These are phyloP conservation scores for Filobasidium wieringae DNA, from an alignment of 768 basidiomycete genomes.

Conservation along the genomic window DNA sequence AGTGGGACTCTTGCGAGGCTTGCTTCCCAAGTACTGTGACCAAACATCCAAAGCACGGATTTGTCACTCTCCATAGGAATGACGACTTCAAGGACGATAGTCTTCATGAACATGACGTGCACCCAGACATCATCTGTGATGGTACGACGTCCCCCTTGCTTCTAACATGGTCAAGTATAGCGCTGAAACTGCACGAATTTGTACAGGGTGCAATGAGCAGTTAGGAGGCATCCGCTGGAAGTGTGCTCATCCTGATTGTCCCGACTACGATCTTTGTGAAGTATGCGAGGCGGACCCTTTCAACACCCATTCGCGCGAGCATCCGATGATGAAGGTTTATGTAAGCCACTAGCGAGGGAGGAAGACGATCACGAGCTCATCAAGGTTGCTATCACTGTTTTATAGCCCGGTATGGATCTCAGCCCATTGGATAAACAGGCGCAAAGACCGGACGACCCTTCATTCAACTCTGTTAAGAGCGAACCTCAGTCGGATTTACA, in stretches of 20 bases:
- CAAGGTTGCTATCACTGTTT: not conserved
- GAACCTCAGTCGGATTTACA: too few relatives aligned
- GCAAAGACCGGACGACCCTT: constrained; percentile 3
- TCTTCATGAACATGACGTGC: constrained; percentile 2
- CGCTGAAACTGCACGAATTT: not conserved
- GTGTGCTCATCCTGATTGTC: constrained; percentile 37
- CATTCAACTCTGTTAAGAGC: not conserved
- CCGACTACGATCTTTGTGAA: constrained; percentile 39
- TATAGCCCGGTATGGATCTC: constrained; percentile 5
- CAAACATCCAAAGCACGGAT: constrained; percentile 29
- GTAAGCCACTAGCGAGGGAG: not conserved
- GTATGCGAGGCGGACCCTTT: constrained; percentile 32
- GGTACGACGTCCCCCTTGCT: constrained; percentile 5
- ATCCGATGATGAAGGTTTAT: constrained; percentile 38
- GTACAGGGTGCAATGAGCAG: constrained; percentile 21
- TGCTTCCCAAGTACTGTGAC: constrained; percentile 21
- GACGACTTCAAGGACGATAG: not conserved
- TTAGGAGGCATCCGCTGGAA: constrained; percentile 33
- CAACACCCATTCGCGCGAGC: constrained; percentile 26
- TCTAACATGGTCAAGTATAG: not conserved
- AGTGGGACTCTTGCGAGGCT: constrained; percentile 32
- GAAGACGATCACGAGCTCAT: constrained; percentile 3
- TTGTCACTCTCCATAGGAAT: constrained; percentile 23
- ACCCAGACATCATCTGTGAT: constrained; percentile 30
- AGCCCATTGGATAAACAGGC: too few relatives aligned